Conservation (phyloP, 2,329 filamentous ascomycete genomes). For the Didymella keratinophila region DNA sequence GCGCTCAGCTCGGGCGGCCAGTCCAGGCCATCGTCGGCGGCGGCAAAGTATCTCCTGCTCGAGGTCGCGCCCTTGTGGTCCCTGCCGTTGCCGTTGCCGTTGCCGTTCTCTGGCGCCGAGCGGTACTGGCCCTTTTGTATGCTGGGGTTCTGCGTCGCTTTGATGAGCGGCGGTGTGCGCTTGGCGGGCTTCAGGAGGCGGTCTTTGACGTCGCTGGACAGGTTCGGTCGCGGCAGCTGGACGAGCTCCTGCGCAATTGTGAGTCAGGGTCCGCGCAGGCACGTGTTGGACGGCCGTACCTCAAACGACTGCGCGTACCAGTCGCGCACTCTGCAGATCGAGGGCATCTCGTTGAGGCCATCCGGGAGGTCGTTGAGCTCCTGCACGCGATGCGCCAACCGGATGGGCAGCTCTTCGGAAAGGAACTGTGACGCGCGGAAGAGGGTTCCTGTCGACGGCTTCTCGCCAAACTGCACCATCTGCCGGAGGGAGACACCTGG, state of each 20-base stretch:
- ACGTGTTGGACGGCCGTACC: conserved; percentile 62
- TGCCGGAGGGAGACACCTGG: conserved; percentile 77
- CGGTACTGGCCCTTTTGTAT: conserved; percentile 82
- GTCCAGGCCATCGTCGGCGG: conserved; percentile 83
- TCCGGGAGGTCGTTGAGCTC: conserved; percentile 92
- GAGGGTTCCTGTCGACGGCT: conserved; percentile 86
- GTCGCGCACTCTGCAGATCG: conserved; percentile 91
- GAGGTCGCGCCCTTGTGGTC: conserved; percentile 56
- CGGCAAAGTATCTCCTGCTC: conserved; percentile 82
- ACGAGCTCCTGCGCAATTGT: conserved; percentile 80
- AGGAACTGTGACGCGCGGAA: conserved; percentile 98
- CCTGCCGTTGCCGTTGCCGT: conserved; percentile 59
- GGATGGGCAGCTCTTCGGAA: conserved; percentile 96
- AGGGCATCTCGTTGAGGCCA: conserved; percentile 97
- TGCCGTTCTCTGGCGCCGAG: conserved; percentile 60
- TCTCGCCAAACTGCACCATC: conserved; percentile 99
- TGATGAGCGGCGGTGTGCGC: conserved; percentile 70
- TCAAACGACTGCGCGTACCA: conserved; percentile 99
- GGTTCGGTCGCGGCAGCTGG: conserved; percentile 76
- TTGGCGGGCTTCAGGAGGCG: conserved; percentile 76
- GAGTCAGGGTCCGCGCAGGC: conserved; percentile 36
- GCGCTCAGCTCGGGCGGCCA: conserved; percentile 95
- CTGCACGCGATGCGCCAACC: conserved; percentile 93
- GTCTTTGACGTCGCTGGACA: conserved; percentile 78
- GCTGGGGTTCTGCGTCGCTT: conserved; percentile 89